Evolutionary conservation across 2,329 filamentous ascomycete species (phyloP), one percentile per base, ranked within the genome.

Genomic region (Aspergillus bombycis): DNA sequence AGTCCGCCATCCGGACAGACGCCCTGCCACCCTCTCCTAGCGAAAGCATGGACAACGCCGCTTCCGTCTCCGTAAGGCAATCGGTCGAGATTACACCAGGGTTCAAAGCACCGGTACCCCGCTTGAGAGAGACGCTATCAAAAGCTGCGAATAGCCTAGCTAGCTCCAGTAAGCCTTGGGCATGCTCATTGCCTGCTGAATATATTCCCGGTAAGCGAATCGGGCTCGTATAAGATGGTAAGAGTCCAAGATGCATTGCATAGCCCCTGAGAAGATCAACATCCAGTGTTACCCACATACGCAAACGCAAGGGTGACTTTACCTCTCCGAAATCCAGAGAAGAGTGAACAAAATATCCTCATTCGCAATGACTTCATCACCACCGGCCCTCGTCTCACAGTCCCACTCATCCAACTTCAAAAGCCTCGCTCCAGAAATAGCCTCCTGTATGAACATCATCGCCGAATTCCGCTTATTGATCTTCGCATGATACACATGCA

Each of bases 401-500:
- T 62, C 58, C 11, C 41, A 52, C 6, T 64, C 62, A 65, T 74
- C 68, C 46, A 75, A 32, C 11, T 65, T 60, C 57, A 75, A 41
- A 8, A 72, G 53, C 32, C 65, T 64, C 12, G 71, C 72, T 0
- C 66, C 65, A 2, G 68, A 62, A 12, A 75, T 68, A 4, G 73
- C 73, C 38, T 75, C 72, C 32, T 74, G 72, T 16, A 74, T 71
- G 26, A 71, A 75, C 64, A 71, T 68, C 71, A 74, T 71, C 1
- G 73, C 73, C 19, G 68, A 69, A 10, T 67, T 69, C 11, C 68
- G 66, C 58, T 69, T 66, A n/a, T 75, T 73, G 26, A 69, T 65
- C 59, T 75, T 75, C 19, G 73, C 73, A 64, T 75, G 68, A 55
- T 74, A 73, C 4, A 75, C 73, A 66, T 75, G 73, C 57, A 75